Conservation (phyloP, 129 eudicot species). For the Apium graveolens region DNA sequence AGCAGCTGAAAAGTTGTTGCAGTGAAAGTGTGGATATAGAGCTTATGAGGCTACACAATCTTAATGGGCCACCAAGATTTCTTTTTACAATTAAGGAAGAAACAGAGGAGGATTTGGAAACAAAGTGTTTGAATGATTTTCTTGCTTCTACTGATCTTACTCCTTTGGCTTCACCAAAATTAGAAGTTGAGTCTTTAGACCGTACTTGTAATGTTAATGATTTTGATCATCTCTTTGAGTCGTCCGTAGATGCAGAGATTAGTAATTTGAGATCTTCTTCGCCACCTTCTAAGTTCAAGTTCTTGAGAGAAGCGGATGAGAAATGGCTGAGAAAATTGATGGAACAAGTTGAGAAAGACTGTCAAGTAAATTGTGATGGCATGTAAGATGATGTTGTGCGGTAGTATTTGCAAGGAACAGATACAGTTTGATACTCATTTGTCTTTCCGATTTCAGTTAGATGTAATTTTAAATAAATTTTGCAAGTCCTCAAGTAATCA, state of each 20-base stretch:
- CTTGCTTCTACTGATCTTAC: slow-evolving; percentile 31
- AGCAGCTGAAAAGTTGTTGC: slow-evolving; percentile 27
- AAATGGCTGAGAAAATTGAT: slow-evolving; percentile 43
- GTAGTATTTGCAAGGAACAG: slow-evolving; percentile 14
- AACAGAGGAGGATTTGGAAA: slow-evolving; percentile 76
- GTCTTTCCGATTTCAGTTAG: too few species aligned
- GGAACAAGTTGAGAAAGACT: slow-evolving; percentile 40
- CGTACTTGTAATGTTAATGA: slow-evolving; percentile 23
- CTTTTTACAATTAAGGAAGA: slow-evolving; percentile 82
- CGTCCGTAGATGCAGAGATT: slow-evolving; percentile 31
- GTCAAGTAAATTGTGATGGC: not conserved
- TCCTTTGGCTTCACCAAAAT: not conserved
- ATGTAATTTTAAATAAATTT: too few species aligned
- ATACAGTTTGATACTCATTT: not conserved
- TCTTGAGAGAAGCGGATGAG: slow-evolving; percentile 85
- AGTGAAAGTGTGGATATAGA: slow-evolving; percentile 65
- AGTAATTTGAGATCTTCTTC: slow-evolving; percentile 53
- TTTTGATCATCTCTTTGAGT: slow-evolving; percentile 54
- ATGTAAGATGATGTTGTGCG: slow-evolving; percentile 19
- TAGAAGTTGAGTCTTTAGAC: not conserved
- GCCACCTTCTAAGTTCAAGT: slow-evolving; percentile 89
- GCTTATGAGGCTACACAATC: slow-evolving; percentile 73
- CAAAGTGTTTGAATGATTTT: slow-evolving; percentile 54
- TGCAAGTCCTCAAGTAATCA: too few species aligned
- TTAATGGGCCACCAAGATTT: slow-evolving; percentile 86